Evolutionary conservation across 805 yeast genomes (phyloP).

Genomic region (Saccharomycopsis sp.): DNA sequence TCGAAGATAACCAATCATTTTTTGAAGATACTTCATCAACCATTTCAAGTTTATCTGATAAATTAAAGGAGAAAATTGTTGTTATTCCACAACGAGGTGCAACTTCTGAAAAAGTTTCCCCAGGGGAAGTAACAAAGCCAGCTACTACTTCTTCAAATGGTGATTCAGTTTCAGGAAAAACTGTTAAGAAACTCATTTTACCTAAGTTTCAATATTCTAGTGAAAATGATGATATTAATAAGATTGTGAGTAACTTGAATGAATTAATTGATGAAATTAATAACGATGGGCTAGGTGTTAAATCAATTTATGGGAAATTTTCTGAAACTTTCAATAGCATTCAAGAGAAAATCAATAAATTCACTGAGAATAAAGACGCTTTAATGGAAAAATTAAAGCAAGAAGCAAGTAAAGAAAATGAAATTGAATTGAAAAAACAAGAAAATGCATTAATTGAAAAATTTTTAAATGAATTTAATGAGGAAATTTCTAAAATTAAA

Average conservation of each 20-base stretch:
- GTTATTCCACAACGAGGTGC: slow-evolving; percentile 36
- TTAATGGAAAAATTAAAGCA: slow-evolving; percentile 20
- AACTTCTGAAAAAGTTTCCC: slow-evolving; percentile 26
- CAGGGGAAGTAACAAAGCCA: not conserved
- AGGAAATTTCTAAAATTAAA: slow-evolving; percentile 56
- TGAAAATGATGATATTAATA: not conserved
- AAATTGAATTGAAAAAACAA: slow-evolving; percentile 30
- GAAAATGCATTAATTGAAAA: slow-evolving; percentile 52
- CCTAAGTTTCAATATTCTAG: not conserved
- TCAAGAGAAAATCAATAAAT: slow-evolving; percentile 21
- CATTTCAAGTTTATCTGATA: slow-evolving; percentile 32
- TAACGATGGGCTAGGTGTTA: slow-evolving; percentile 21
- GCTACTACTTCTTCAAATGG: not conserved
- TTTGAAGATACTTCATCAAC: slow-evolving; percentile 26
- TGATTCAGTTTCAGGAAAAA: not conserved
- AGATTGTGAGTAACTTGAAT: slow-evolving; percentile 23
- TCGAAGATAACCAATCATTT: slow-evolving; percentile 31
- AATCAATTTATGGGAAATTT: slow-evolving; percentile 23
- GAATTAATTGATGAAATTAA: slow-evolving; percentile 24
- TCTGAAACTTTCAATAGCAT: slow-evolving; percentile 23
- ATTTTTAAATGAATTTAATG: slow-evolving; percentile 53
- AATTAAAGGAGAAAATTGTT: slow-evolving; percentile 33
- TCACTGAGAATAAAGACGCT: slow-evolving; percentile 10
- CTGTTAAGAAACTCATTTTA: not conserved
- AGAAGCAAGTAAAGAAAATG: slow-evolving; percentile 26